Conservation (phyloP, 225 moss, liverwort and hornwort genomes). For the Ulota crispa region DNA sequence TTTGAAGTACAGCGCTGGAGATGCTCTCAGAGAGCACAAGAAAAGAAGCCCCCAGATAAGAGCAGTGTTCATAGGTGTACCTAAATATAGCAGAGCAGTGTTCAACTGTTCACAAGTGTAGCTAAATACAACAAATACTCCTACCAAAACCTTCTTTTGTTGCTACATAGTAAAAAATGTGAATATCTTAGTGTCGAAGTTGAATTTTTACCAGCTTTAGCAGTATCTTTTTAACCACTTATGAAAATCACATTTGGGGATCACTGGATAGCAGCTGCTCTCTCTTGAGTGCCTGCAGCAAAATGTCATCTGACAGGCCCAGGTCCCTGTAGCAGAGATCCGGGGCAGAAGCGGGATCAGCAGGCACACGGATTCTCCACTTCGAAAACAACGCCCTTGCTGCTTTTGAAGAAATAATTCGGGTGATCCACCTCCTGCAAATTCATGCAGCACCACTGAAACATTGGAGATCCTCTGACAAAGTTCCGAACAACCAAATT, state of each 20-base stretch:
- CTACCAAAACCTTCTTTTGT: too few relatives aligned
- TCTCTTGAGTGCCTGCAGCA: neutral
- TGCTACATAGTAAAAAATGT: too few relatives aligned
- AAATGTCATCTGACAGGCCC: neutral
- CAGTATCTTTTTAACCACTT: too few relatives aligned
- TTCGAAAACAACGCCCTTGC: conserved; percentile 45
- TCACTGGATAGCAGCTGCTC: neutral
- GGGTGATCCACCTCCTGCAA: conserved; percentile 64
- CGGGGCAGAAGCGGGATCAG: conserved; percentile 5
- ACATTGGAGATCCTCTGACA: neutral
- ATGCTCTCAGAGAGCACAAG: neutral
- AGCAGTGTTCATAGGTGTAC: too few relatives aligned
- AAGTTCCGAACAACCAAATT: neutral
- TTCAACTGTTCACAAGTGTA: too few relatives aligned
- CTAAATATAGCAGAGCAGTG: too few relatives aligned
- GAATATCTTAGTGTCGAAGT: too few relatives aligned
- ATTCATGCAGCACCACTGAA: neutral
- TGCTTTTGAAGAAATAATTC: conserved; percentile 43
- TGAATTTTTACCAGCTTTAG: too few relatives aligned
- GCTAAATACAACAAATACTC: too few relatives aligned
- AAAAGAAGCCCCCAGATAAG: neutral
- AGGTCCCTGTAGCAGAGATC: neutral
- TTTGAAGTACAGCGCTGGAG: too few relatives aligned
- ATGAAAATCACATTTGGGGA: too few relatives aligned
- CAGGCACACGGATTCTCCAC: conserved; percentile 38